Evolutionary conservation across 169 alveolate species (phyloP).

Genomic region (Cryptosporidium canis): DNA sequence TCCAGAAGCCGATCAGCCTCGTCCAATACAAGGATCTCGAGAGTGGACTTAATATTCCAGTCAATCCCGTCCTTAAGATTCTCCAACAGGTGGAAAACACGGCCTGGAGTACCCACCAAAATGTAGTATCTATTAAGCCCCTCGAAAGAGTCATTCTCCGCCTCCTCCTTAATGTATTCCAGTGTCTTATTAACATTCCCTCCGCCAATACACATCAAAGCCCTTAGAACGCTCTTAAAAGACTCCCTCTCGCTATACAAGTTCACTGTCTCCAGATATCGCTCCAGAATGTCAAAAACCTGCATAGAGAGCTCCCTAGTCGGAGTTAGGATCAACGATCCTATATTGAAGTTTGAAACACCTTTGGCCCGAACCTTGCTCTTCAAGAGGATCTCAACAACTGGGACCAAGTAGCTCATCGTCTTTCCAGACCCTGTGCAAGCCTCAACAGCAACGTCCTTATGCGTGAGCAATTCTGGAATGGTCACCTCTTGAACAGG

Average conservation of each 20-base stretch:
- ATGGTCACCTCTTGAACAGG: constrained; percentile 78
- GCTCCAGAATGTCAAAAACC: constrained; percentile 81
- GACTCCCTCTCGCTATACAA: background rate
- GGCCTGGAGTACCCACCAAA: constrained; percentile 91
- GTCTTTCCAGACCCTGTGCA: constrained; percentile 93
- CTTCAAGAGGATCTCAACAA: constrained; percentile 78
- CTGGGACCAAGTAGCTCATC: constrained; percentile 85
- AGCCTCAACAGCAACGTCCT: constrained; percentile 92
- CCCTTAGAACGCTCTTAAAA: background rate
- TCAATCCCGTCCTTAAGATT: constrained; percentile 71
- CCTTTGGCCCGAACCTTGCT: constrained; percentile 41
- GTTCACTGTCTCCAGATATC: constrained; percentile 70
- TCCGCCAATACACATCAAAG: constrained; percentile 72
- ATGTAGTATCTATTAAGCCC: constrained; percentile 81
- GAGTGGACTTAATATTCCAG: constrained; percentile 67
- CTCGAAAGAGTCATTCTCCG: background rate
- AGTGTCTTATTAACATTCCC: constrained; percentile 53
- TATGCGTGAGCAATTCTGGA: constrained; percentile 82
- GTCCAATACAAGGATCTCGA: constrained; percentile 83
- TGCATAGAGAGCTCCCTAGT: constrained; percentile 92
- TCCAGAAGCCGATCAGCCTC: constrained; percentile 95
- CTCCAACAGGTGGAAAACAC: constrained; percentile 83
- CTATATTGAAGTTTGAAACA: constrained; percentile 77
- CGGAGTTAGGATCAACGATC: constrained; percentile 90
- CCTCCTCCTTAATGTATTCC: constrained; percentile 78